Conservation (phyloP, 177 flowering plant species). For the Vitis hybrid region DNA sequence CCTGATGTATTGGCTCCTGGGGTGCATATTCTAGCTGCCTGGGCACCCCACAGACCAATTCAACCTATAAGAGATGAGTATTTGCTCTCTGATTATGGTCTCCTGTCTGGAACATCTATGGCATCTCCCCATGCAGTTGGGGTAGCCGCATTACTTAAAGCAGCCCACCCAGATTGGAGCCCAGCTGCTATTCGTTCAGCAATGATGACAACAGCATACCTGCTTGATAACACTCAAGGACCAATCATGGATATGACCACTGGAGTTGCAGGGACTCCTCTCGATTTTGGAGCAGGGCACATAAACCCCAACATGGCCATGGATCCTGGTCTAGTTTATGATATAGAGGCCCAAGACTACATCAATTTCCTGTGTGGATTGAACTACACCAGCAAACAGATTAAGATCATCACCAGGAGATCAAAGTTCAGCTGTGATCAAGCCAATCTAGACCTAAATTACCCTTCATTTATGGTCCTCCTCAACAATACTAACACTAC, state of each 20-base stretch:
- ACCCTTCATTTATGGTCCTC: conserved; percentile 22
- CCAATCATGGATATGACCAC: conserved; percentile 26
- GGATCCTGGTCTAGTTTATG: too few species aligned
- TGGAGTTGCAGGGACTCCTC: conserved; percentile 23
- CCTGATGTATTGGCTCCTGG: conserved; percentile 43
- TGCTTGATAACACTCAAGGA: conserved; percentile 23
- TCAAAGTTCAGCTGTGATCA: conserved; percentile 2
- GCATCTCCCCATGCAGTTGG: conserved; percentile 37
- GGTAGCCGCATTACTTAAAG: conserved; percentile 35
- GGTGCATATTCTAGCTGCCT: conserved; percentile 31
- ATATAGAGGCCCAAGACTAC: too few species aligned
- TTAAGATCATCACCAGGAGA: conserved; percentile 14
- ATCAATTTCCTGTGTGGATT: conserved; percentile 15
- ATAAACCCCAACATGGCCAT: conserved; percentile 22
- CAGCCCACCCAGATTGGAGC: conserved; percentile 38
- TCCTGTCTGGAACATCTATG: conserved; percentile 41
- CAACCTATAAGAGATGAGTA: conserved; percentile 14
- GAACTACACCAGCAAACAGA: conserved; percentile 21
- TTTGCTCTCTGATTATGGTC: conserved; percentile 28
- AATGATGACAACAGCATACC: conserved; percentile 39
- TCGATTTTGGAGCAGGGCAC: conserved; percentile 27
- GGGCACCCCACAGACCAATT: conserved; percentile 21
- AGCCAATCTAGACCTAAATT: conserved; percentile 20
- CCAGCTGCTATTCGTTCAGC: conserved; percentile 42
- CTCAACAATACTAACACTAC: conserved; percentile 15